phyloP scores from a whole-genome alignment of 257 asterid species.

The Dorcoceras hygrometricum region DNA sequence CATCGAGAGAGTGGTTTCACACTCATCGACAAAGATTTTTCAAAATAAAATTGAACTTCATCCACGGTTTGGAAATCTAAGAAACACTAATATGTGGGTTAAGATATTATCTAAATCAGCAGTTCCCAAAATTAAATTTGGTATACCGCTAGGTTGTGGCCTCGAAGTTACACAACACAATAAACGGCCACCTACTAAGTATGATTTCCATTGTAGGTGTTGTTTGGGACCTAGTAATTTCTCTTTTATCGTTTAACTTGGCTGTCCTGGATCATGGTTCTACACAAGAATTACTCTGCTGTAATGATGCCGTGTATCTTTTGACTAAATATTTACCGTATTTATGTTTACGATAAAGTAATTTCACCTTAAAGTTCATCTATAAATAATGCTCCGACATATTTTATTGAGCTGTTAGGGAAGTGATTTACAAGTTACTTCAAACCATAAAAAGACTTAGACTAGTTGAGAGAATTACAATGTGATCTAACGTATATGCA shows the following conservation, averaged over 20 bases:
- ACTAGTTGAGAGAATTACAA: neutral
- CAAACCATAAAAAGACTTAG: neutral
- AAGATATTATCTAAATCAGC: neutral
- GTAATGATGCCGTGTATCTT: neutral
- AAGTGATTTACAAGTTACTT: constrained; percentile 1
- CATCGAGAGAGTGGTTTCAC: too few species aligned
- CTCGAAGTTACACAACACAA: neutral
- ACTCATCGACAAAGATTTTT: too few species aligned
- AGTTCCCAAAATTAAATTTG: neutral
- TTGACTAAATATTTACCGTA: too few species aligned
- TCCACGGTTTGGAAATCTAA: neutral
- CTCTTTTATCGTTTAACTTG: neutral
- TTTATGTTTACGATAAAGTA: too few species aligned
- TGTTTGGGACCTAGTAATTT: too few species aligned
- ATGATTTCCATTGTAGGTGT: too few species aligned
- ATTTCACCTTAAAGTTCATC: neutral
- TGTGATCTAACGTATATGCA: neutral
- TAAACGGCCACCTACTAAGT: neutral
- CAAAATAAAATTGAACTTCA: neutral
- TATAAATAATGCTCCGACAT: neutral
- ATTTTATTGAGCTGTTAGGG: neutral
- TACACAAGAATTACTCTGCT: constrained; percentile 5
- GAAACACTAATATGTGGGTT: constrained; percentile 1
- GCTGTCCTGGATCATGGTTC: neutral
- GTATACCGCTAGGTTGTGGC: neutral